Percentiles rank a stretch among this genome's conserved stretches.
These are phyloP conservation scores for Pseudogymnoascus sp. DNA, from an alignment of 2,329 filamentous ascomycete species.

Conservation along the genomic window DNA sequence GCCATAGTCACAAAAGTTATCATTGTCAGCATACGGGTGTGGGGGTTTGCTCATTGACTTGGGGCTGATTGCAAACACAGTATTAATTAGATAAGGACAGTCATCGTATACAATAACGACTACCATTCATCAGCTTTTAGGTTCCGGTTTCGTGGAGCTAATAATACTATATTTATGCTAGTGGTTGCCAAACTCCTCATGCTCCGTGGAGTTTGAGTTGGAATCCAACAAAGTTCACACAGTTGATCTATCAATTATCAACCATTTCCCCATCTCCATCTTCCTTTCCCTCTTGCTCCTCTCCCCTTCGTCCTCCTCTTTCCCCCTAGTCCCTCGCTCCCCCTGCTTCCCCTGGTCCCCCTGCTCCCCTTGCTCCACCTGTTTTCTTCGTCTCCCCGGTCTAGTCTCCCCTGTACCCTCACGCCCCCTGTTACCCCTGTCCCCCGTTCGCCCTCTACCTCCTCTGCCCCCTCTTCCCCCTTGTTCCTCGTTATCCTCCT, in stretches of 20 bases:
- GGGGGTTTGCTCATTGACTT: neutral
- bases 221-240: neutral
- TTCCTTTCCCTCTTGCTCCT: neutral
- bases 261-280: neutral
- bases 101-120: neutral
- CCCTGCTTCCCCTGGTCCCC: neutral
- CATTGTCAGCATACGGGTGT: neutral
- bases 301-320: neutral
- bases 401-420: neutral
- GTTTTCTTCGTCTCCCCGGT: neutral
- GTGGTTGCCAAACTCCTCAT: neutral
- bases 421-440: neutral
- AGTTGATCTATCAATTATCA: neutral
- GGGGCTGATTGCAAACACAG: neutral
- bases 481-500: no score
- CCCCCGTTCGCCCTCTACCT: neutral
- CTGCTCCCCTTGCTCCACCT: no score
- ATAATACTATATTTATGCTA: neutral
- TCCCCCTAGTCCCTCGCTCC: neutral
- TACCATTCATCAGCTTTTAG: neutral
- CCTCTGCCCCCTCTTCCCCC: no score
- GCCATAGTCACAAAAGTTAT: neutral
- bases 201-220: neutral
- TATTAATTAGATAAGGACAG: neutral
- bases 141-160: neutral